phyloP scores from a whole-genome alignment of 2,329 filamentous ascomycete genomes.

The Dactylellina sp. region DNA sequence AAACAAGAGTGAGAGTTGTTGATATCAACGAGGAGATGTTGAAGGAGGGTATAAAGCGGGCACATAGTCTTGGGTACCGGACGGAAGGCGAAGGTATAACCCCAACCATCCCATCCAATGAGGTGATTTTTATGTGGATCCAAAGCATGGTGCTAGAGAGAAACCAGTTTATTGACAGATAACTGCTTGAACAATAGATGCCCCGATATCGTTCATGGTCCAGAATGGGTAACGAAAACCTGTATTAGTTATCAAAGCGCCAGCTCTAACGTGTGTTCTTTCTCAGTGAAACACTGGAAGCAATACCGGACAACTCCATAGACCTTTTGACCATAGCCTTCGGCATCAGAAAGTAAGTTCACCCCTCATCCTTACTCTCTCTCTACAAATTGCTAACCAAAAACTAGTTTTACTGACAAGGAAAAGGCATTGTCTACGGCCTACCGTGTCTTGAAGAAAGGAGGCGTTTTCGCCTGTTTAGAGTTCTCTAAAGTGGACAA shows the following conservation, averaged over 20 bases:
- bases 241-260: constrained; percentile 70
- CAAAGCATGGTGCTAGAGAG: constrained; percentile 57
- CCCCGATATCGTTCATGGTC: constrained; percentile 55
- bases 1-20: constrained; percentile 86
- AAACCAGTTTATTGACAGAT: not conserved
- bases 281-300: constrained; percentile 52
- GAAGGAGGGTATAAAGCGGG: constrained; percentile 83
- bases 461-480: constrained; percentile 94
- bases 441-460: constrained; percentile 87
- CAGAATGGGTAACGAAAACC: constrained; percentile 63
- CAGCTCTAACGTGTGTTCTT: constrained; percentile 68
- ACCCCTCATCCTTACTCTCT: not conserved
- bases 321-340: constrained; percentile 98
- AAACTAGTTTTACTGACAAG: constrained; percentile 82
- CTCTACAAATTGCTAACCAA: constrained; percentile 11
- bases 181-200: constrained; percentile 32
- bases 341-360: constrained; percentile 80
- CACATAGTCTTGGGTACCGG: constrained; percentile 66
- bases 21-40: constrained; percentile 99
- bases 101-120: not conserved
- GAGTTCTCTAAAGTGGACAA: constrained; percentile 91
- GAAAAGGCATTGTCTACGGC: constrained; percentile 84
- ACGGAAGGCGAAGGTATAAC: constrained; percentile 49
- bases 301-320: constrained; percentile 76
- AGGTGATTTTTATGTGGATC: not conserved